Evolutionary conservation across 1,284 basidiomycete species (phyloP).

Genomic region (Pulchroboletus neoregius): DNA sequence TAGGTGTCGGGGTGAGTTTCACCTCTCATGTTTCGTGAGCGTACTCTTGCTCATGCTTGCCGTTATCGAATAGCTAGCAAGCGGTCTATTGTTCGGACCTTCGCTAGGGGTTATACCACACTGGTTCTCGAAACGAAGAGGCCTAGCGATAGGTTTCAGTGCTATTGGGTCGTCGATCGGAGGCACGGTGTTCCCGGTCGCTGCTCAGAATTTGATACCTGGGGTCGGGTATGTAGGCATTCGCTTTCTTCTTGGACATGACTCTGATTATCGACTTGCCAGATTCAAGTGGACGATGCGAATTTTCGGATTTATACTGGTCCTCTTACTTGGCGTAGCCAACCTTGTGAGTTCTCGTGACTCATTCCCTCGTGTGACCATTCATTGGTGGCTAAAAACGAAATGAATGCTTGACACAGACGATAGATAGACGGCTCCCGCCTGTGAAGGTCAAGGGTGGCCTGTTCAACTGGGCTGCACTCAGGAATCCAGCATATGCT

Average conservation of each 20-base stretch:
- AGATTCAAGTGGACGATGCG: conserved; percentile 47
- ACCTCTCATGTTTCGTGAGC: background rate
- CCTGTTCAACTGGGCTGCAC: conserved; percentile 39
- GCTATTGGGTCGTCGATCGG: conserved; percentile 43
- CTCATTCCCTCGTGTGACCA: background rate
- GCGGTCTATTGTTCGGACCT: conserved; percentile 41
- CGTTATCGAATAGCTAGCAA: conserved; percentile 17
- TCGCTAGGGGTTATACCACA: conserved; percentile 43
- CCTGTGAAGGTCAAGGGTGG: conserved; percentile 39
- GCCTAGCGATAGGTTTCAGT: conserved; percentile 41
- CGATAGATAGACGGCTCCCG: conserved; percentile 37
- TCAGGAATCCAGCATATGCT: conserved; percentile 40
- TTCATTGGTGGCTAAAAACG: conserved; percentile 12
- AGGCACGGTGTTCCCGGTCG: conserved; percentile 43
- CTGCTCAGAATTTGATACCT: conserved; percentile 38
- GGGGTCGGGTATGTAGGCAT: conserved; percentile 34
- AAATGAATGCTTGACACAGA: conserved; percentile 38
- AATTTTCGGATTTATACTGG: conserved; percentile 42
- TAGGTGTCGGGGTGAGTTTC: conserved; percentile 40
- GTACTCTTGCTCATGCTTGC: background rate
- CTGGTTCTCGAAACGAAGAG: conserved; percentile 43
- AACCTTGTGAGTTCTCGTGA: conserved; percentile 30
- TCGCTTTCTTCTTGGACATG: background rate
- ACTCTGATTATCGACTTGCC: background rate
- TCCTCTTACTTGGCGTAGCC: conserved; percentile 35